Evolutionary conservation across 176 grass and related monocot genomes (phyloP).

Genomic region (Phoenix roebelenii): DNA sequence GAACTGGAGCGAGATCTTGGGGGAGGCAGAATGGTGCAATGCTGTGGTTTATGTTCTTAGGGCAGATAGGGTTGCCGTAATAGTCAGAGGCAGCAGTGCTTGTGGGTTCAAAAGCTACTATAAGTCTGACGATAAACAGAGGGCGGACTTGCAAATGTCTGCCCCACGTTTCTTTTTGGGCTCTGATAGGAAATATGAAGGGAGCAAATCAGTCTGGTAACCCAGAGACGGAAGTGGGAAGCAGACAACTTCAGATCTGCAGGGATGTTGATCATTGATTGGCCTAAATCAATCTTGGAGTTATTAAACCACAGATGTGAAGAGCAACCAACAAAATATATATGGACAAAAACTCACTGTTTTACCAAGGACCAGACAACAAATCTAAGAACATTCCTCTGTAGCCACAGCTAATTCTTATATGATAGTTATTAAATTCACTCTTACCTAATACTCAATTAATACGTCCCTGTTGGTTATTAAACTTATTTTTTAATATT

Average conservation of each 20-base stretch:
- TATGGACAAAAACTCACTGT: too few species aligned
- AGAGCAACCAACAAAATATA: too few species aligned
- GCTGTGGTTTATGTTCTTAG: neutral
- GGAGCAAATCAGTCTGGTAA: constrained; percentile 17
- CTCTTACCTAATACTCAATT: too few species aligned
- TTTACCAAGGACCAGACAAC: too few species aligned
- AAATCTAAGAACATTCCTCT: too few species aligned
- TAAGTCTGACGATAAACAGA: constrained; percentile 3
- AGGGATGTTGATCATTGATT: constrained; percentile 6
- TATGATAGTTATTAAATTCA: too few species aligned
- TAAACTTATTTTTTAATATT: too few species aligned
- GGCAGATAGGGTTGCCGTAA: neutral
- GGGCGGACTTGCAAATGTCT: constrained; percentile 19
- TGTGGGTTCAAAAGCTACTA: constrained; percentile 44
- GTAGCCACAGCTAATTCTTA: too few species aligned
- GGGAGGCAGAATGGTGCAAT: neutral
- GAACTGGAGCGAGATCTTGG: neutral
- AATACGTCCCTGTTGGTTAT: too few species aligned
- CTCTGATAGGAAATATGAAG: constrained; percentile 18
- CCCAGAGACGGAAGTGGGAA: neutral
- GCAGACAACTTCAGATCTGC: neutral
- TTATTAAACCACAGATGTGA: too few species aligned
- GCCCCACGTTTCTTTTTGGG: constrained; percentile 20
- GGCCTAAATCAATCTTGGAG: neutral
- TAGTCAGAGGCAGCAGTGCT: constrained; percentile 8